Conservation (phyloP, 2,329 filamentous ascomycete genomes). For the Colletotrichum viniferum region DNA sequence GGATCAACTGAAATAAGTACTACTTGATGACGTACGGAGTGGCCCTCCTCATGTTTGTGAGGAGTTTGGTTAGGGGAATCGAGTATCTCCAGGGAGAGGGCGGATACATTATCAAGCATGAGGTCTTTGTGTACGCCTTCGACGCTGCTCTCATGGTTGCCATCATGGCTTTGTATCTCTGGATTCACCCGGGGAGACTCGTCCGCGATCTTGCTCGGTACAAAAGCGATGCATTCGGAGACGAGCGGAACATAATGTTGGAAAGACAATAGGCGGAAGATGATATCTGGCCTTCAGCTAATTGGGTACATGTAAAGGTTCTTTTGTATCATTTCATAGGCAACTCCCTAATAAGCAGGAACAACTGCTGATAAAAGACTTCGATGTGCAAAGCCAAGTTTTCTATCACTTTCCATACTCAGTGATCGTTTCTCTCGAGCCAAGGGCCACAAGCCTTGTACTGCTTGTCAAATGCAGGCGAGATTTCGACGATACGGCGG, state of each 20-base stretch:
- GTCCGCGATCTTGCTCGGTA: conserved; percentile 6
- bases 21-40: conserved; percentile 22
- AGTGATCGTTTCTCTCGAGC: neutral
- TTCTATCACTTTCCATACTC: neutral
- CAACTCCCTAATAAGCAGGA: neutral
- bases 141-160: conserved; percentile 43
- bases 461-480: neutral
- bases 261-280: neutral
- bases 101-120: conserved; percentile 44
- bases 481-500: conserved; percentile 35
- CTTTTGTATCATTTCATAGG: neutral
- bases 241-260: conserved; percentile 2
- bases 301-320: neutral
- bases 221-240: neutral
- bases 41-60: conserved; percentile 16
- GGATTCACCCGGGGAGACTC: conserved; percentile 21
- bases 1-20: conserved; percentile 22
- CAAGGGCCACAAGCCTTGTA: conserved; percentile 11
- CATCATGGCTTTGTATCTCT: conserved; percentile 35
- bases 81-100: conserved; percentile 24
- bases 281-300: neutral
- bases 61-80: conserved; percentile 23
- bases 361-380: neutral
- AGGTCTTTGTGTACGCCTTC: conserved; percentile 46
- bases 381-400: fast-evolving